phyloP scores from a whole-genome alignment of 345 rosid genomes.

The Punica granatum region DNA sequence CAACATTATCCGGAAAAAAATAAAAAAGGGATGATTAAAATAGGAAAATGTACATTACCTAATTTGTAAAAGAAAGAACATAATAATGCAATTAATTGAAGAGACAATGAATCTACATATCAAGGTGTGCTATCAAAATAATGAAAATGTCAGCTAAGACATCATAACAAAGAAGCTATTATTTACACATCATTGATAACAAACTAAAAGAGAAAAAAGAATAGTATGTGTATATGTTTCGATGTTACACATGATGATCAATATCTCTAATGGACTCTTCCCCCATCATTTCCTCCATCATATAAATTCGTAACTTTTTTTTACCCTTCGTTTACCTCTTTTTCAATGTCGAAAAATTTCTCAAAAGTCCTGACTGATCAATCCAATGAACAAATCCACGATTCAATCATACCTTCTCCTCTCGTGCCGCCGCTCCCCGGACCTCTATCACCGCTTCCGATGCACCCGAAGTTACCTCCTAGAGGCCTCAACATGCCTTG shows the following conservation, averaged over 20 bases:
- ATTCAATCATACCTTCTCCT: constrained; percentile 65
- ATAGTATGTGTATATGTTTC: neutral
- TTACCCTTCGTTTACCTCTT: too few species aligned
- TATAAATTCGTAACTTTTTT: constrained; percentile 1
- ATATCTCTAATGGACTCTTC: neutral
- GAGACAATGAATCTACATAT: constrained; percentile 1
- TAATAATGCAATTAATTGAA: neutral
- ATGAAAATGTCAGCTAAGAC: neutral
- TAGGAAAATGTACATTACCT: neutral
- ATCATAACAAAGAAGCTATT: constrained; percentile 6
- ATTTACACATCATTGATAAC: constrained; percentile 26
- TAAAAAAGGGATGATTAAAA: neutral
- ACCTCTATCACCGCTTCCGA: constrained; percentile 14
- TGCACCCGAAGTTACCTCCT: constrained; percentile 7
- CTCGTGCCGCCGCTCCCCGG: constrained; percentile 17
- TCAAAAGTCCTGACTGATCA: constrained; percentile 15
- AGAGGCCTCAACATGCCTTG: neutral
- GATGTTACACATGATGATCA: neutral
- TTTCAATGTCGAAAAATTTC: neutral
- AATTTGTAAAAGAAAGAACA: neutral
- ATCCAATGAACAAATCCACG: constrained; percentile 87
- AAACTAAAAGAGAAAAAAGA: neutral
- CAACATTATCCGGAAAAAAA: too few species aligned
- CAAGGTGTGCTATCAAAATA: neutral
- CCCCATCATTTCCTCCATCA: neutral